These are phyloP conservation scores for Graphilbum fragrans DNA, from an alignment of 2,329 filamentous ascomycete genomes.

Conservation along the genomic window DNA sequence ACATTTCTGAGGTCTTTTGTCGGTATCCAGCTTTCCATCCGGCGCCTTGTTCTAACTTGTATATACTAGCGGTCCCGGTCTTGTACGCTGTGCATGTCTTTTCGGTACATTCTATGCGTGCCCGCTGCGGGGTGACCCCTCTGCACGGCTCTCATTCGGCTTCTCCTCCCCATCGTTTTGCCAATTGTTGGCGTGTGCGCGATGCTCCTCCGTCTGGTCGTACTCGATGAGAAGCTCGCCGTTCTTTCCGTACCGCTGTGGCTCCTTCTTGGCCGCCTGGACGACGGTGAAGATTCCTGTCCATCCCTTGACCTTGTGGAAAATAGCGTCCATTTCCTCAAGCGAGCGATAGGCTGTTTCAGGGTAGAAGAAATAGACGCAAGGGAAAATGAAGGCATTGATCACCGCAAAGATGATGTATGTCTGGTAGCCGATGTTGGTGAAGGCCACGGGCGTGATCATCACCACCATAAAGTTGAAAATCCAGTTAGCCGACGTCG, in stretches of 20 bases:
- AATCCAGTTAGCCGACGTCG: conserved; percentile 44
- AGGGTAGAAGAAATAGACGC: conserved; percentile 35
- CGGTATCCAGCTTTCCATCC: too few relatives aligned
- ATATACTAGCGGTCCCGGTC: too few relatives aligned
- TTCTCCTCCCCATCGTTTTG: neutral
- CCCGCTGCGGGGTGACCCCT: too few relatives aligned
- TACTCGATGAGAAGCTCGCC: conserved; percentile 41
- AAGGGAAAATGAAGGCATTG: conserved; percentile 30
- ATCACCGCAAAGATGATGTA: conserved; percentile 39
- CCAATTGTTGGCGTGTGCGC: neutral
- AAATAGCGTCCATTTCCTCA: conserved; percentile 31
- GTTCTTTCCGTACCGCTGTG: conserved; percentile 44
- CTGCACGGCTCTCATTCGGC: neutral
- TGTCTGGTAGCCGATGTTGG: conserved; percentile 21
- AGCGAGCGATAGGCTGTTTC: conserved; percentile 21
- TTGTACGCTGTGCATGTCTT: too few relatives aligned
- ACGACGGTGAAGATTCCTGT: conserved; percentile 28
- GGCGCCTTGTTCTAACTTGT: too few relatives aligned
- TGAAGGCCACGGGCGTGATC: conserved; percentile 38
- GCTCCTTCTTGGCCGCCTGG: conserved; percentile 30
- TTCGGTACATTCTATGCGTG: too few relatives aligned
- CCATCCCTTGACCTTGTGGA: conserved; percentile 18
- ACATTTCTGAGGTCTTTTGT: too few relatives aligned
- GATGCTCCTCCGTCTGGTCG: conserved; percentile 13
- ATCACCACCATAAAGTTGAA: conserved; percentile 55